Evolutionary conservation across 352 stramenopile species (phyloP).

Genomic region (Globisporangium acanthophoron): DNA sequence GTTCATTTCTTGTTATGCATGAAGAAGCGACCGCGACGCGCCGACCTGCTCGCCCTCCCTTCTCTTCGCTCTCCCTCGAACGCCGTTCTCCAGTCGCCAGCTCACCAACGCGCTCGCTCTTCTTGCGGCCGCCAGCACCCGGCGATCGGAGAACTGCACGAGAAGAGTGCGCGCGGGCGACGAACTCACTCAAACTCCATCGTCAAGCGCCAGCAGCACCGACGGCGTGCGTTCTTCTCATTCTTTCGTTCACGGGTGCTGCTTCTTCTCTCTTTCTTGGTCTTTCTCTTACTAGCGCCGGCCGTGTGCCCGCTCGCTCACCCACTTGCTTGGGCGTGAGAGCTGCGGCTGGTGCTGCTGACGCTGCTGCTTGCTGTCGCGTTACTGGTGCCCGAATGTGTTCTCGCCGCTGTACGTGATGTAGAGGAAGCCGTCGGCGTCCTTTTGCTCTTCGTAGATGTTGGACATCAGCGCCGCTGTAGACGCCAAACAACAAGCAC

Average conservation of each 20-base stretch:
- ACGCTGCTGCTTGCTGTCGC: slow-evolving; percentile 9
- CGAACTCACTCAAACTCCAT: background rate
- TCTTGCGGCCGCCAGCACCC: too few relatives aligned
- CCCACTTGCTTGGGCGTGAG: background rate
- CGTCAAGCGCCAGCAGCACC: background rate
- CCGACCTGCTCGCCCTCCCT: too few relatives aligned
- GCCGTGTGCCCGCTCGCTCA: background rate
- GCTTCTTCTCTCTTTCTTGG: background rate
- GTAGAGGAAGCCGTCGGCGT: slow-evolving; percentile 98
- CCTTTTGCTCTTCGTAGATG: slow-evolving; percentile 99
- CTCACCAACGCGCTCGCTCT: too few relatives aligned
- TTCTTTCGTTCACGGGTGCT: background rate
- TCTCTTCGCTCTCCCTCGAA: too few relatives aligned
- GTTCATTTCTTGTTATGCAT: too few relatives aligned
- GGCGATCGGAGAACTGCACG: too few relatives aligned
- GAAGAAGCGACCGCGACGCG: too few relatives aligned
- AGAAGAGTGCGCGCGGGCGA: too few relatives aligned
- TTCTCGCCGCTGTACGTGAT: slow-evolving; percentile 99
- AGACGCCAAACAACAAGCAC: background rate
- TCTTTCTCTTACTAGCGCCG: background rate
- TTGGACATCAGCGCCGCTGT: slow-evolving; percentile 97
- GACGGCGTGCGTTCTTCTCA: background rate
- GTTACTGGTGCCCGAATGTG: slow-evolving; percentile 93
- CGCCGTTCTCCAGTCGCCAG: too few relatives aligned
- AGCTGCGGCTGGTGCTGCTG: background rate